phyloP scores from a whole-genome alignment of 352 stramenopile genomes.

The Phytophthora hibernalis region DNA sequence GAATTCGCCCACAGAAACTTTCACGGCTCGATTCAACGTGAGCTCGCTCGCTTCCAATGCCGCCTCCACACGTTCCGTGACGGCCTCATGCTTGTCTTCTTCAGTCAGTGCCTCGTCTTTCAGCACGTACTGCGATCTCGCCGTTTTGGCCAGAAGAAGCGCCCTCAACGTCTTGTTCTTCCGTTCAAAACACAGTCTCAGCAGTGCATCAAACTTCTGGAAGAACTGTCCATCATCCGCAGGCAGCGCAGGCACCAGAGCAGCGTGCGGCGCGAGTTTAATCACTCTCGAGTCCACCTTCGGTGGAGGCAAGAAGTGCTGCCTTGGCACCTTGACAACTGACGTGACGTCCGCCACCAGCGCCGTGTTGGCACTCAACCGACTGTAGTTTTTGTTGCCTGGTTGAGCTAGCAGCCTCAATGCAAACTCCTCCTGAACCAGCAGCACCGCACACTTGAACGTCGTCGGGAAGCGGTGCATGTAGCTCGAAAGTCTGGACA shows the following conservation, averaged over 20 bases:
- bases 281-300: constrained; percentile 89
- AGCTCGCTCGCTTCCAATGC: constrained; percentile 59
- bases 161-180: constrained; percentile 91
- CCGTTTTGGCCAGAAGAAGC: constrained; percentile 72
- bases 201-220: constrained; percentile 77
- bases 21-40: constrained; percentile 61
- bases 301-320: constrained; percentile 78
- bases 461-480: constrained; percentile 62
- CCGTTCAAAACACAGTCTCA: constrained; percentile 78
- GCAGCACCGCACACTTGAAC: constrained; percentile 72
- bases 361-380: constrained; percentile 81
- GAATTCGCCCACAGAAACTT: constrained; percentile 69
- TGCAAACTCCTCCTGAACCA: constrained; percentile 90
- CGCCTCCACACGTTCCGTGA: constrained; percentile 55
- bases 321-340: constrained; percentile 61
- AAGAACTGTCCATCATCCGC: constrained; percentile 58
- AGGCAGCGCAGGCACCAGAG: constrained; percentile 23
- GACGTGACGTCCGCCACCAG: constrained; percentile 73
- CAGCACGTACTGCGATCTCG: constrained; percentile 43
- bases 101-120: constrained; percentile 25
- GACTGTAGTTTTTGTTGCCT: constrained; percentile 80
- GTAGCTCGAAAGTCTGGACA: constrained; percentile 78
- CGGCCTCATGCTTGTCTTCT: constrained; percentile 37
- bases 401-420: constrained; percentile 75
- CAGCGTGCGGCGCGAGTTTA: constrained; percentile 54